phyloP scores from a whole-genome alignment of 192 early-diverging fungal species.

The Chytriomyces hyalinus region DNA sequence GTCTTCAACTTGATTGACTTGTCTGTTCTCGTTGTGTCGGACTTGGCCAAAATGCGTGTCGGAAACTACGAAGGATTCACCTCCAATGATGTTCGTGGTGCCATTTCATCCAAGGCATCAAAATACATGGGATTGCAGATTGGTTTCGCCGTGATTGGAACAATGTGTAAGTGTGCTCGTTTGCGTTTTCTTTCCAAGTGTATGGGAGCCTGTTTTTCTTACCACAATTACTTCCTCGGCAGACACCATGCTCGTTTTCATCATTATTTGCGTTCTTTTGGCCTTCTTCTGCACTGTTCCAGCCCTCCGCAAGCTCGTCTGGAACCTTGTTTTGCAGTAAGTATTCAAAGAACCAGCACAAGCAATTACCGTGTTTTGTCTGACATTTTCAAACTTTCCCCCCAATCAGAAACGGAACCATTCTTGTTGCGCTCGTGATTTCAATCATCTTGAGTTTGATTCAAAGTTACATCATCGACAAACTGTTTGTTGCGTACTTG shows the following conservation, averaged over 20 bases:
- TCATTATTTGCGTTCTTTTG: too few relatives aligned
- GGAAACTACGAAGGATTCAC: conserved; percentile 12
- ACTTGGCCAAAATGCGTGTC: neutral
- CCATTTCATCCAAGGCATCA: neutral
- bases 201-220: neutral
- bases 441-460: neutral
- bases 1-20: conserved; percentile 20
- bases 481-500: conserved; percentile 14
- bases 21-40: neutral
- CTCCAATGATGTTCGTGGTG: neutral
- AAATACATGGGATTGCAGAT: conserved; percentile 12
- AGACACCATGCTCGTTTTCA: too few relatives aligned
- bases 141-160: conserved; percentile 9
- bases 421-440: conserved; percentile 7
- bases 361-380: neutral
- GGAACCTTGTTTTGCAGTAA: neutral
- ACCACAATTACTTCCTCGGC: too few relatives aligned
- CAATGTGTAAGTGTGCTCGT: conserved; percentile 11
- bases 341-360: neutral
- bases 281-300: too few relatives aligned
- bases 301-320: too few relatives aligned
- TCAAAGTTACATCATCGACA: conserved; percentile 7
- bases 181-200: neutral
- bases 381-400: neutral
- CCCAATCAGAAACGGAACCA: conserved; percentile 18